Conservation (phyloP, 257 asterid genomes). For the Nemophila menziesii region DNA sequence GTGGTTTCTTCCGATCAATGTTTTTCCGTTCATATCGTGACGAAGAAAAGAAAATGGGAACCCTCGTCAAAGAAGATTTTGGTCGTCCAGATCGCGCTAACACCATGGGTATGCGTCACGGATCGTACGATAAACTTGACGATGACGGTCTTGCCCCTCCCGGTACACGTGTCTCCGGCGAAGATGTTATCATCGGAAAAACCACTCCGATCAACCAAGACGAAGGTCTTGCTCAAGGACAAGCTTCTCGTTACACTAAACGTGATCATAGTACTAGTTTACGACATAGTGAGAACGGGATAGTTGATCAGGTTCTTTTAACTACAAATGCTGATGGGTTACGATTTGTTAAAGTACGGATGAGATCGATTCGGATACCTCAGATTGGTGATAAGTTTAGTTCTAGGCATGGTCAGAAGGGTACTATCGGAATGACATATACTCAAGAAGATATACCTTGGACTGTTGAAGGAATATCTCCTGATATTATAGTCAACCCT, state of each 20-base stretch:
- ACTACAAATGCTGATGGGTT: constrained; percentile 95
- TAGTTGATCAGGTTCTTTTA: constrained; percentile 86
- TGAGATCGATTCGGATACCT: constrained; percentile 86
- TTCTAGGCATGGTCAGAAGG: constrained; percentile 95
- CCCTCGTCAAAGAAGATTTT: constrained; percentile 92
- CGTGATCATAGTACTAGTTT: constrained; percentile 93
- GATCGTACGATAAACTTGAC: constrained; percentile 91
- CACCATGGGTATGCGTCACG: constrained; percentile 99
- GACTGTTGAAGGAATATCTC: constrained; percentile 82
- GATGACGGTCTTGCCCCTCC: constrained; percentile 99
- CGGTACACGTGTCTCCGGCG: constrained; percentile 90
- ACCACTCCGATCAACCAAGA: constrained; percentile 83
- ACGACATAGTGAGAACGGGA: constrained; percentile 93
- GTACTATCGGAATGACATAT: constrained; percentile 95
- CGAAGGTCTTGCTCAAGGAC: constrained; percentile 89
- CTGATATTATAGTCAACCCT: constrained; percentile 88
- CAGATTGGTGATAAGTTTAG: constrained; percentile 98
- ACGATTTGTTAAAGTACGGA: constrained; percentile 89
- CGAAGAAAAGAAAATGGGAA: constrained; percentile 98
- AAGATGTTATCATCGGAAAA: constrained; percentile 94
- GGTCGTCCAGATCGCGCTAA: constrained; percentile 85
- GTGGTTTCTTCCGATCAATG: constrained; percentile 88
- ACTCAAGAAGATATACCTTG: constrained; percentile 99
- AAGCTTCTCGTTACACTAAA: constrained; percentile 75
- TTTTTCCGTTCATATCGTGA: constrained; percentile 94